Evolutionary conservation across 331 rosid genomes (phyloP), one percentile per base, ranked within the genome.

Genomic region (Quercus tomentella): DNA sequence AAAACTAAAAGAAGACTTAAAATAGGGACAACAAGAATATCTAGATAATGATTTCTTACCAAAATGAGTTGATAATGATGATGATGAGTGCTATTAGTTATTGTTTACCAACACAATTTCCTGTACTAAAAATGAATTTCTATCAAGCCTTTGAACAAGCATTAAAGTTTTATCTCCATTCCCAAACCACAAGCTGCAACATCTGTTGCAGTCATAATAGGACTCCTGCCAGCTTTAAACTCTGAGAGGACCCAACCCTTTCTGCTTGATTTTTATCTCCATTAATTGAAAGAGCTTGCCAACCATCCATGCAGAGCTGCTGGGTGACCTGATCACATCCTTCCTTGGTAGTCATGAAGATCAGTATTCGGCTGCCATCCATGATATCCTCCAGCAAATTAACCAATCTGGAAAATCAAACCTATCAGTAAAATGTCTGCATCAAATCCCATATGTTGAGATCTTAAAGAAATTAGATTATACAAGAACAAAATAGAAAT

Each of bases 131-230:
- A 49, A 76, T 54, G 41, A 80, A 82, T 66, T 43, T 66, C 77
- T 33, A 33, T 35, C n/a, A 78, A 73, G 72, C 28, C 62, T 54
- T 72, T 83, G 43, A 72, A 73, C 11, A 71, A 74, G 79, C 75
- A 80, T 7, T 35, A 63, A 33, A 72, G 68, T 52, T 7, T n/a
- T 2, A 72, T 0, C 75, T 72, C 69, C 82, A 77, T 85, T 93
- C 99, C 99, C 89, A 96, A 86, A 77, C 99, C 99, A 54, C 97
- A 97, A 77, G 97, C 98, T 66, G 99, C 99, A 80, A 96, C 99
- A 90, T 96, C 99, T 4, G 97, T 93, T 58, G 99, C 98, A 11
- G 99, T 93, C 99, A 96, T 96, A 83, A 96, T 93, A 41, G 99
- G 98, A 86, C 99, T 96, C 86, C 93, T 96, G 81, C 98, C 99